Conservation (phyloP, 345 rosid species). For the Euclidium syriacum region DNA sequence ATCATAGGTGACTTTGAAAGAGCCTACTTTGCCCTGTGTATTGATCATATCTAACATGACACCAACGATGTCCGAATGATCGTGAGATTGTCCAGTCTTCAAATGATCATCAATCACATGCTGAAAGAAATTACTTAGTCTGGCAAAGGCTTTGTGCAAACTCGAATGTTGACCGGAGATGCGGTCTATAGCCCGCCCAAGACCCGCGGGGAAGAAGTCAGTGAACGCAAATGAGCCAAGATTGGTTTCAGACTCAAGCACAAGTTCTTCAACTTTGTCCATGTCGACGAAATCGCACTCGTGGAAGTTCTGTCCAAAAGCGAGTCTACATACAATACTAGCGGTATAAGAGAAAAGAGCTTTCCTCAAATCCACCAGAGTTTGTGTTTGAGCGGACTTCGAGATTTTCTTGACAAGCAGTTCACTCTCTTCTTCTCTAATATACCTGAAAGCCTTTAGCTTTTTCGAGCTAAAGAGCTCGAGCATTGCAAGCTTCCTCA, state of each 20-base stretch:
- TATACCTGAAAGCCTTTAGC: constrained; percentile 25
- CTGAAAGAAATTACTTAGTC: too few relatives aligned
- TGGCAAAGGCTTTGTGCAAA: too few relatives aligned
- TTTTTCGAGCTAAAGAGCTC: constrained; percentile 31
- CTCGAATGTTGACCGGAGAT: too few relatives aligned
- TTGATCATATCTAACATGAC: too few relatives aligned
- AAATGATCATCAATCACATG: too few relatives aligned
- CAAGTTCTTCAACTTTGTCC: constrained; percentile 16
- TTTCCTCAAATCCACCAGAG: constrained; percentile 17
- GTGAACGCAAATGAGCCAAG: constrained; percentile 5
- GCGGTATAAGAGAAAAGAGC: constrained; percentile 3
- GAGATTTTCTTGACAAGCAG: constrained; percentile 12
- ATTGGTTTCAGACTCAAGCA: constrained; percentile 21
- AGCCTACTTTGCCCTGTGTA: too few relatives aligned
- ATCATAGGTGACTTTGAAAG: too few relatives aligned
- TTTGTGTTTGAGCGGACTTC: not conserved
- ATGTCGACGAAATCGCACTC: constrained; percentile 13
- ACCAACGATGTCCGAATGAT: too few relatives aligned
- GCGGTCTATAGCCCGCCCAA: too few relatives aligned
- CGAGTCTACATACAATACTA: constrained; percentile 4
- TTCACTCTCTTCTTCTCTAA: too few relatives aligned
- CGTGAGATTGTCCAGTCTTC: too few relatives aligned
- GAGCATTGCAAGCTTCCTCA: constrained; percentile 13
- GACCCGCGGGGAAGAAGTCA: constrained; percentile 24
- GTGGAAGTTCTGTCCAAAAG: too few relatives aligned